Evolutionary conservation across 2,329 filamentous ascomycete species (phyloP), one percentile per base, ranked within the genome.

Genomic region (Xylaria sp.): DNA sequence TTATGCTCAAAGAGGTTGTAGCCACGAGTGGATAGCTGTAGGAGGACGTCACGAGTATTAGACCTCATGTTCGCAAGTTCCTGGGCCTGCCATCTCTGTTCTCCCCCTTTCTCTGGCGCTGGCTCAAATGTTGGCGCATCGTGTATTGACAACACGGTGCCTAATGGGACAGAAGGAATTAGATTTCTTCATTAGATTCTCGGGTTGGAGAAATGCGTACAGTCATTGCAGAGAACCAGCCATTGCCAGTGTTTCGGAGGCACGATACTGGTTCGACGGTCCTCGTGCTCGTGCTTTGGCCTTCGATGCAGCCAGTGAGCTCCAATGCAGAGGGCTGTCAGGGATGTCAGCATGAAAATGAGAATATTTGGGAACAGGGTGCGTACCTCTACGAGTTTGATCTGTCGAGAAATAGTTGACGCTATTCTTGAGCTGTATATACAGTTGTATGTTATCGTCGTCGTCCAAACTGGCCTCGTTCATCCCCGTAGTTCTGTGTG

Each of bases 361-460:
- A 26, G 29, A 43, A 19, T 8, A 6, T 24, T 37, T 9, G 39
- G 8, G 9, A n/a, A 22, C 26, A 26, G 19, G 44, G 29, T 3
- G 68, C 76, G 63, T 73, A 85, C 87, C 90, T 67, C 77, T 79
- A 16, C 78, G 73, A 0, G 87, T 88, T 68, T 87, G 82, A 63
- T 92, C 89, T 13, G 90, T 81, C 0, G 87, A 88, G 13, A 85
- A 87, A 69, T 89, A 92, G 67, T 91, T 88, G 77, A 88, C 88
- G n/a, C 90, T 86, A 50, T 87, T 81, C 57, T 89, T 80, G 5
- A 88, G 82, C 39, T 91, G 78, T 24, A 83, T 45, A 56, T 74
- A 74, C 56, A 79, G 63, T 57, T 72, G 62, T 53, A 75, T 51
- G 26, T 64, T 69, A 40, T 71, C 67, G 11, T 63, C 60, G 7